Evolutionary conservation across 2,329 filamentous ascomycete genomes (phyloP), one percentile per base, ranked within the genome.

Genomic region (Lecanicillium sp.): DNA sequence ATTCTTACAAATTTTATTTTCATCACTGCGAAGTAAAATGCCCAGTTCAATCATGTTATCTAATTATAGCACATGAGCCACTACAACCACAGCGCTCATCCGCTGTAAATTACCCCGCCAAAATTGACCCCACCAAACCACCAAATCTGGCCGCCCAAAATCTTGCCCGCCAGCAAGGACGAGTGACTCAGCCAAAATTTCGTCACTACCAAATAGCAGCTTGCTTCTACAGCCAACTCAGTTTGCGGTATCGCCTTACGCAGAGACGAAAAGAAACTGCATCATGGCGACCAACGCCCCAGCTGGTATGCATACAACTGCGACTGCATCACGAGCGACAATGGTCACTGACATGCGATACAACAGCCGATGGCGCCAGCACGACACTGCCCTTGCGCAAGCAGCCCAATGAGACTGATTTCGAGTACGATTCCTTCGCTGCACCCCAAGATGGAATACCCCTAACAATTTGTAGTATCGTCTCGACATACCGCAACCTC

Each of bases 401-500:
- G 38, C 56, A 57, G 45, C 53, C 56, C 15, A 51, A 52, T 36
- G 35, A 51, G 41, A 51, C 56, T 14, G 57, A 61, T 44, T 69
- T 70, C 50, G 67, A 70, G 65, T 67, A 54, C 50, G 53, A 17
- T 30, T 19, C 12, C n/a, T 15, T 15, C n/a, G n/a, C 37, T 36
- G 27, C 27, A 21, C 21, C 14, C 5, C 14, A 9, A 10, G 10
- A 24, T 27, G 10, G 10, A 9, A 11, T 8, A 11, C 26, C 1
- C 27, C 39, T 53, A 11, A 48, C 39, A 21, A 40, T 15, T 30
- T 43, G 10, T 52, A 78, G 75, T 61, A 79, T 82, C 56, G 77
- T 81, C 51, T 64, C 67, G 21, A 73, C 74, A 19, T 82, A 81
- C 62, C 66, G 72, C 55, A 66, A 67, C 51, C 72, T 81, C 51